Evolutionary conservation across 2,329 filamentous ascomycete genomes (phyloP), one percentile per base, ranked within the genome.

Genomic region (Alternaria sp.): DNA sequence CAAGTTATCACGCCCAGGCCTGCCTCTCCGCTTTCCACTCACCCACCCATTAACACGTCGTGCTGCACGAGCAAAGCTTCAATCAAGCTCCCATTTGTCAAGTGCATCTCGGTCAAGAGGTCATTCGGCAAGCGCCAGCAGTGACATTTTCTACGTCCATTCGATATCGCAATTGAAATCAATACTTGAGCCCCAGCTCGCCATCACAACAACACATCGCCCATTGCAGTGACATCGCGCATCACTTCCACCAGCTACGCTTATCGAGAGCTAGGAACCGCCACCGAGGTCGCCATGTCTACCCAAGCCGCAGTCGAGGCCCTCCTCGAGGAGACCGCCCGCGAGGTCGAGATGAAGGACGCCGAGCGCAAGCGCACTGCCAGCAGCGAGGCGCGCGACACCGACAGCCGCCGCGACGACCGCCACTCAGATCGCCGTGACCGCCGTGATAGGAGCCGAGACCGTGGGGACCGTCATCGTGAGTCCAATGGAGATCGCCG

Each of bases 261-360:
- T 74, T 71, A 74, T 72, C 69, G 65, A 70, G 49, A 66, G 69
- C 68, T 72, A 74, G 71, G 64, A 70, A 61, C 15, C 37, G 37
- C 37, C 37, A 41, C 47, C 47, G 45, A 26, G 50, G 23, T 47
- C 61, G 47, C 20, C 23, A 74, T 73, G 72, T 66, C 70, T 55
- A 65, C 69, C 50, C 86, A 86, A 80, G 84, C 90, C 71, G 93
- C 97, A 78, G 93, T 97, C 74, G 94, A 97, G 85, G 93, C 93
- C 70, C 87, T 97, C 69, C 89, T 97, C 72, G 94, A 97, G 82
- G 92, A 73, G 60, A 70, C 71, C 15, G 72, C 68, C 33, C 66
- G 65, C 60, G 71, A 75, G 20, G 62, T 70, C 47, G 67, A 71
- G 53, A 69, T 63, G 54, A 71, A 64, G 49, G 50, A 58, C 37